Base-by-base conservation (phyloP, 305 asterid species). In the Fraxinus velutina region DNA sequence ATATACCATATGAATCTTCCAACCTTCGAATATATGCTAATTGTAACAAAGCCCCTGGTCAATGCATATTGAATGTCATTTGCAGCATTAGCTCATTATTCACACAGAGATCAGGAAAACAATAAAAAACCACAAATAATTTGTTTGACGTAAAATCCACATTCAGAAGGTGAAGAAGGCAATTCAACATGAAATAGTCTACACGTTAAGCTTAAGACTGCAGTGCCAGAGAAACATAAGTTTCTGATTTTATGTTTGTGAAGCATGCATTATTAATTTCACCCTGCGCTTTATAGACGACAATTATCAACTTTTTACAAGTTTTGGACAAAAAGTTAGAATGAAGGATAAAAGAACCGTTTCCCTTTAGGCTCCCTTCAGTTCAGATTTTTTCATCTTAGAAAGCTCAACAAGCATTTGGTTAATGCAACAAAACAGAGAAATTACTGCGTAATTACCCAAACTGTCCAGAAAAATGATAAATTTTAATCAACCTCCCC, bases 1-100 rank as follows among this genome's bases (percentile, higher is more conserved):
- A 86, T 83, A 34, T 90, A 93, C 97, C 97, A 78, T 88, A 85
- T 84, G 97, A 86, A 83, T 93, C 97, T 86, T 93, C 97, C 91
- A 93, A 79, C 89, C 85, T 91, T 80, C 88, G 78, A 78, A 93
- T 93, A 84, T 86, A 91, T 82, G 94, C 90, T 87, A 93, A 84
- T 83, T 93, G 97, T 47, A 90, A 77, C 85, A 92, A 81, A 78
- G 92, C 95, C 80, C 97, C 97, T 93, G 93, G 87, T 86, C 64
- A 79, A 80, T 80, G 75, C 75, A 68, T 30, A 68, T 68, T 30
- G 10, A 68, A 30, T 27, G 75, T 68, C 37, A 15, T 13, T 68
- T 68, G 17, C 42, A 29, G 75, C 75, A 27, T 30, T 13, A 68
- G 36, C 9, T 68, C 37, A 12, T 68, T 15, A 12, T 27, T 27